Evolutionary conservation across 495 filamentous ascomycete species (phyloP).

Genomic region (Penicillium canariense): DNA sequence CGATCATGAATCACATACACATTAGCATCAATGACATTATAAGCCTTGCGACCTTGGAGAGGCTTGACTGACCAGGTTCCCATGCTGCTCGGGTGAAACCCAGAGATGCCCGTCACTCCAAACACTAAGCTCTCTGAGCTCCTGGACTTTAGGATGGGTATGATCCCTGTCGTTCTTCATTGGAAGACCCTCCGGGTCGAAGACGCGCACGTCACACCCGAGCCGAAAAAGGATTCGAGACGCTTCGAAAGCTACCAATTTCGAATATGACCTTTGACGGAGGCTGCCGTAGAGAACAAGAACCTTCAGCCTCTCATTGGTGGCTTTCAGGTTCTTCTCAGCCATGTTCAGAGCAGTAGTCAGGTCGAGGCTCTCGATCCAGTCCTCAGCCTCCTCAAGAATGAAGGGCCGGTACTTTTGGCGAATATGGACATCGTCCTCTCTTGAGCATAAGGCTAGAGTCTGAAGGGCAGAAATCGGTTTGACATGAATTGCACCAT

Average conservation of each 20-base stretch:
- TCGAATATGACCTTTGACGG: constrained; percentile 58
- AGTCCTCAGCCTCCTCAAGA: constrained; percentile 45
- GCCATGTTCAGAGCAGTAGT: constrained; percentile 53
- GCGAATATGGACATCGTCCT: constrained; percentile 50
- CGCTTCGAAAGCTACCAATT: constrained; percentile 60
- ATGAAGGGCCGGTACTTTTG: constrained; percentile 60
- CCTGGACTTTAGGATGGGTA: constrained; percentile 60
- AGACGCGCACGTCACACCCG: constrained; percentile 67
- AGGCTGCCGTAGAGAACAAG: constrained; percentile 65
- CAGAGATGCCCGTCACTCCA: constrained; percentile 74
- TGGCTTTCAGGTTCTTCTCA: constrained; percentile 38
- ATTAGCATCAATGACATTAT: background rate
- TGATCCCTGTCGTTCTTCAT: constrained; percentile 61
- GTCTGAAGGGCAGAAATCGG: background rate
- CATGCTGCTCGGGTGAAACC: constrained; percentile 70
- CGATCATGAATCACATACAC: background rate
- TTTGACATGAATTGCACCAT: background rate
- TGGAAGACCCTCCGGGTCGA: constrained; percentile 58
- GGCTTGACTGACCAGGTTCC: constrained; percentile 51
- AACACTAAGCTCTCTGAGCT: constrained; percentile 58
- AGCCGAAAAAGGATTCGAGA: constrained; percentile 62
- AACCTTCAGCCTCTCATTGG: constrained; percentile 52
- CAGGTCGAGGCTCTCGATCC: constrained; percentile 57
- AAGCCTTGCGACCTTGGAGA: too few relatives aligned
- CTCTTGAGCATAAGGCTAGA: constrained; percentile 39